These are phyloP conservation scores for Eudorina sp. DNA, from an alignment of 139 green algal genomes.

Conservation along the genomic window DNA sequence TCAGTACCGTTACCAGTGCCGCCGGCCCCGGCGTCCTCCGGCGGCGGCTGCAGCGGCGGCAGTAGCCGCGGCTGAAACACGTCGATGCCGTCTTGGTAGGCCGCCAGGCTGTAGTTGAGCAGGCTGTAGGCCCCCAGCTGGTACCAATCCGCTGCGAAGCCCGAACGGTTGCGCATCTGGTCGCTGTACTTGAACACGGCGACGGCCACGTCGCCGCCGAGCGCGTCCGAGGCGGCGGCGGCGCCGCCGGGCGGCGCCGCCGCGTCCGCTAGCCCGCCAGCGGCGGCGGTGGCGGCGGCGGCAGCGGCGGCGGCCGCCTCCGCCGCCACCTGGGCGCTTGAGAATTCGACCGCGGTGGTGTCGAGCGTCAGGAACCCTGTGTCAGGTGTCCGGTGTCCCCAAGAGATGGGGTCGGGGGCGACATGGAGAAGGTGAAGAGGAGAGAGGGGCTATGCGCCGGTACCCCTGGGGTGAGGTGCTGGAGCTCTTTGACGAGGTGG, in stretches of 20 bases:
- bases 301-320: neutral
- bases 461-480: too few relatives aligned
- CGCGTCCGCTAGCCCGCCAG: too few relatives aligned
- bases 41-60: slow-evolving; percentile 7
- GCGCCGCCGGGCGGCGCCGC: neutral
- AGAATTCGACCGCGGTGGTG: neutral
- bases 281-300: neutral
- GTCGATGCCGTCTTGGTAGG: slow-evolving; percentile 21
- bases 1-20: neutral
- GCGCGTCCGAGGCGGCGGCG: neutral
- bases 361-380: neutral
- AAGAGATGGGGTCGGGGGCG: too few relatives aligned
- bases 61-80: slow-evolving; percentile 31
- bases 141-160: neutral
- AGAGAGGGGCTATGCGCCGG: too few relatives aligned
- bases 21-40: neutral
- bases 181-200: slow-evolving; percentile 42
- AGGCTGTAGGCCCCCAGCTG: neutral
- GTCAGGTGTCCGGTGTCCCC: too few relatives aligned
- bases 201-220: neutral
- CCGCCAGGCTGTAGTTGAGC: slow-evolving; percentile 51
- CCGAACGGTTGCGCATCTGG: neutral
- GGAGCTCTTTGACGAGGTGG: too few relatives aligned
- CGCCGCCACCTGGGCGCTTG: neutral
- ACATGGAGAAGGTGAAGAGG: too few relatives aligned